Evolutionary conservation across 768 basidiomycete genomes (phyloP).

Genomic region (Phylloporus sp.): DNA sequence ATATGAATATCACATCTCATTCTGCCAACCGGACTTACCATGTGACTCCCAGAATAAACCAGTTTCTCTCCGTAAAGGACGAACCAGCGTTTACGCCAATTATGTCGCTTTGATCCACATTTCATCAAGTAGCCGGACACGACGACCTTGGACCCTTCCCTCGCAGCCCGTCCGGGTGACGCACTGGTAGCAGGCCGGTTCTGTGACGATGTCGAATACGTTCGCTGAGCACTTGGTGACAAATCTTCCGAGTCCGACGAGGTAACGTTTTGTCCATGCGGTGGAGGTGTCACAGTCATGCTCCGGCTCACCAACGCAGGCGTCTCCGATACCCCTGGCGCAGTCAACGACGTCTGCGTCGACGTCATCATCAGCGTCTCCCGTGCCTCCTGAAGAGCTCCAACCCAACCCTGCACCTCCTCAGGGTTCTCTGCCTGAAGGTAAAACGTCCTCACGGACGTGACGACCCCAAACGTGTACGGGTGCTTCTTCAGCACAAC

Average conservation of each 20-base stretch:
- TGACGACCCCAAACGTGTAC: constrained; percentile 90
- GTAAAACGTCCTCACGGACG: constrained; percentile 86
- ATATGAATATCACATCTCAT: background rate
- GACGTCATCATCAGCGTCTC: constrained; percentile 60
- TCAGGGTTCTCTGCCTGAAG: constrained; percentile 68
- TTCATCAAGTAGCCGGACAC: constrained; percentile 94
- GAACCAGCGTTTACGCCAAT: constrained; percentile 98
- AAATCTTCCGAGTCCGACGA: constrained; percentile 81
- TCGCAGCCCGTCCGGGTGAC: constrained; percentile 43
- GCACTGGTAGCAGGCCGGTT: constrained; percentile 36
- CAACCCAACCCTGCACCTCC: constrained; percentile 84
- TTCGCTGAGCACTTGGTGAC: constrained; percentile 42
- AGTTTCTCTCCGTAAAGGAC: constrained; percentile 85
- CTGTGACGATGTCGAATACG: constrained; percentile 45
- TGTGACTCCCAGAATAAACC: constrained; percentile 88
- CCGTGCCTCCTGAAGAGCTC: constrained; percentile 73
- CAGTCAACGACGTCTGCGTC: constrained; percentile 49
- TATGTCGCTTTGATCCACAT: constrained; percentile 87
- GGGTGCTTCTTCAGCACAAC: constrained; percentile 86
- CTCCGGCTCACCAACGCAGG: constrained; percentile 28
- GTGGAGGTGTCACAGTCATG: constrained; percentile 43
- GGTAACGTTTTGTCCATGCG: constrained; percentile 51
- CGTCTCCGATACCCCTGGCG: constrained; percentile 49
- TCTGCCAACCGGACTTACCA: constrained; percentile 56
- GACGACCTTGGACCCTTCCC: constrained; percentile 71